Evolutionary conservation across 495 filamentous ascomycete genomes (phyloP), one percentile per base, ranked within the genome.

Genomic region (Hyaloscypha variabilis): DNA sequence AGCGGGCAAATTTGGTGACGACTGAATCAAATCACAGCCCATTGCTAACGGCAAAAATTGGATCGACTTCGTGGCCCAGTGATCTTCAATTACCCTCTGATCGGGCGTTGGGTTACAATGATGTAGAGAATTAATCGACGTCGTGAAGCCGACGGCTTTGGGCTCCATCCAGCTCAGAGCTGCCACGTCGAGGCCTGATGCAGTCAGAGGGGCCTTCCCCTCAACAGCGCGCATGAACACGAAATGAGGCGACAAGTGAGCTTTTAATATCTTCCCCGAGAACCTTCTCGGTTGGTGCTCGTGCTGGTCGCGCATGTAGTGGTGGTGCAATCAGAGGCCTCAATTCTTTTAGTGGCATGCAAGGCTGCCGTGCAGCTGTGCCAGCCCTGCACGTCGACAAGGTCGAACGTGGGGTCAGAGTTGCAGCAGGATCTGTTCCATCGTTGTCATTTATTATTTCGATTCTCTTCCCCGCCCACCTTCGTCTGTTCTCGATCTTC

Each of bases 281-380:
- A 54, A 4, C 4, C 13, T 42, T 54, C 51, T 54, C 51, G 6
- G 8, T 28, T 54, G 51, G 51, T 28, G 21, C 1, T 28, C 11
- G 25, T 54, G 23, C 51, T 54, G 21, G 51, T 54, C 21, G 25
- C 25, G 25, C 25, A 28, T 25, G 51, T 54, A 17, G 21, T n/a
- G 17, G 23, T 54, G 6, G 25, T 54, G 51, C 51, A 54, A 28
- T 54, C 51, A 54, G 8, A 54, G 51, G 23, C 8, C 25, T 8
- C 51, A 54, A 54, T 25, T 54, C 19, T 46, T 24, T 54, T 54
- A 54, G 51, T 19, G 8, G 51, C 51, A 54, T 54, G 51, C 51
- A 54, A 54, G 51, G 51, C 51, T 54, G 51, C 51, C 5, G 49
- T 19, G 19, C 49, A 34, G 31, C 31, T 34, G 39, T 46, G 6